Evolutionary conservation across 257 asterid species (phyloP).

Genomic region (Fraxinus pennsylvanica): DNA sequence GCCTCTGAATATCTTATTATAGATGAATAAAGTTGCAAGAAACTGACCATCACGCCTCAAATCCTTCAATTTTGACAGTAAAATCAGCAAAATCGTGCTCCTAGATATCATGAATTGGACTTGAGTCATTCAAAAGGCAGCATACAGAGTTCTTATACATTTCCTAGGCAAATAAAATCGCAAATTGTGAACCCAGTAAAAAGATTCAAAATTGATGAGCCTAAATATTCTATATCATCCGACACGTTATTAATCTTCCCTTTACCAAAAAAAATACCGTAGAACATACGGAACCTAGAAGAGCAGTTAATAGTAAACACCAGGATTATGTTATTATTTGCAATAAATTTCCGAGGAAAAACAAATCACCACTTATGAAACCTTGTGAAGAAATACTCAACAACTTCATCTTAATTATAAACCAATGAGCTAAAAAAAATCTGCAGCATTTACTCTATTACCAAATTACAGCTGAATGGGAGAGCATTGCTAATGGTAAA

Average conservation of each 20-base stretch:
- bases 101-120: background rate
- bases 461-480: conserved; percentile 5
- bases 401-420: background rate
- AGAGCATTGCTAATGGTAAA: background rate
- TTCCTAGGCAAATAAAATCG: background rate
- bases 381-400: background rate
- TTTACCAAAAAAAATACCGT: background rate
- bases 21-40: background rate
- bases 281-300: background rate
- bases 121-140: background rate
- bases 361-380: background rate
- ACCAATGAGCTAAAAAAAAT: background rate
- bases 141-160: background rate
- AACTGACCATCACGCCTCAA: background rate
- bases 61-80: background rate
- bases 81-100: background rate
- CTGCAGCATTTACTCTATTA: background rate
- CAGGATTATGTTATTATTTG: background rate
- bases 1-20: background rate
- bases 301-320: background rate
- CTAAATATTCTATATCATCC: background rate
- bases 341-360: background rate
- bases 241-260: background rate
- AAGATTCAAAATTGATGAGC: background rate
- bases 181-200: background rate